A percentile compares a stretch with the other conserved stretches of the same genome.
phyloP scores from a whole-genome alignment of 2,329 filamentous ascomycete genomes.

The Sclerotinia minor region DNA sequence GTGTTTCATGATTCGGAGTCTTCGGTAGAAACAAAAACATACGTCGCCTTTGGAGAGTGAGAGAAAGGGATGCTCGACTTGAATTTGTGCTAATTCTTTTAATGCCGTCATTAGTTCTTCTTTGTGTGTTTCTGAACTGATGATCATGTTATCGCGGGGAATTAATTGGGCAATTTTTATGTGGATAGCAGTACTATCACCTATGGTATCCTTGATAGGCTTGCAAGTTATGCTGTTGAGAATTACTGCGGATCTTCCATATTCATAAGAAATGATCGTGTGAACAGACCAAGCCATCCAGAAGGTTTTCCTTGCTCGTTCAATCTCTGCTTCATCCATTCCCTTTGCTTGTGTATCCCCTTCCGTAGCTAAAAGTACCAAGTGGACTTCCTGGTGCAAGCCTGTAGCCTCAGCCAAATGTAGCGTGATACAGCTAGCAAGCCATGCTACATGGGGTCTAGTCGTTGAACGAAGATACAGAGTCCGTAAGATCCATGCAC shows the following conservation, averaged over 20 bases:
- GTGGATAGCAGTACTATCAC: constrained; percentile 13
- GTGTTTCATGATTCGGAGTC: constrained; percentile 25
- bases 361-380: constrained; percentile 16
- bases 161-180: constrained; percentile 29
- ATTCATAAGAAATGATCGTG: constrained; percentile 29
- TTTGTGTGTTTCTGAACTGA: neutral
- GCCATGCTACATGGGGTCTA: constrained; percentile 38
- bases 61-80: constrained; percentile 21
- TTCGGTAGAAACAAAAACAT: constrained; percentile 34
- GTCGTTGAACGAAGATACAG: constrained; percentile 38
- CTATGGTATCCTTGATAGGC: constrained; percentile 8
- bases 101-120: neutral
- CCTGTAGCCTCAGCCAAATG: constrained; percentile 40
- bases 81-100: constrained; percentile 20
- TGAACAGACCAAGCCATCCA: constrained; percentile 24
- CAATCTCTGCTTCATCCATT: constrained; percentile 21
- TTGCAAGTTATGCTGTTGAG: constrained; percentile 31
- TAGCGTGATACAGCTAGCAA: constrained; percentile 35
- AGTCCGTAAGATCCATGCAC: constrained; percentile 34
- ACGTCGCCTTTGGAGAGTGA: constrained; percentile 32
- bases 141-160: constrained; percentile 24
- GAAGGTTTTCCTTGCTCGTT: constrained; percentile 24
- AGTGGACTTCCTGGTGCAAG: constrained; percentile 36
- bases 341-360: constrained; percentile 9
- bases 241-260: constrained; percentile 31